Evolutionary conservation across 2,329 filamentous ascomycete genomes (phyloP).

Genomic region (Sporothrix sp.): DNA sequence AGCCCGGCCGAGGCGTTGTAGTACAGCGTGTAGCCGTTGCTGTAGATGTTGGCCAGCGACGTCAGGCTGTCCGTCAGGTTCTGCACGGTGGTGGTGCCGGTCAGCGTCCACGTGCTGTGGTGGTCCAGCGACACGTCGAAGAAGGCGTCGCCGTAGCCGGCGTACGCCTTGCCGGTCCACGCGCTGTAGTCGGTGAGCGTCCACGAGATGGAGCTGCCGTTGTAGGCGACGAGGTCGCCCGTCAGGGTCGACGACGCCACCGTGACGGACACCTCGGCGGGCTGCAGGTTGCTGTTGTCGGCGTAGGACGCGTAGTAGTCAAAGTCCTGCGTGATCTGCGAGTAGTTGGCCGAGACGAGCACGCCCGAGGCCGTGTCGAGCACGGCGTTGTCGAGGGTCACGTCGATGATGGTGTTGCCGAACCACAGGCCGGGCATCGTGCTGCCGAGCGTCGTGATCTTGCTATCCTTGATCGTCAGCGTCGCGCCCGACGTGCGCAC

Average conservation of each 20-base stretch:
- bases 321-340: conserved; percentile 14
- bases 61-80: conserved; percentile 4
- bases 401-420: conserved; percentile 11
- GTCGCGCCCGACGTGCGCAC: conserved; percentile 1
- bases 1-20: conserved; percentile 4
- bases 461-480: neutral
- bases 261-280: neutral
- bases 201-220: conserved; percentile 9
- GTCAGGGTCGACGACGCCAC: neutral
- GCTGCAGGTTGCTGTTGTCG: conserved; percentile 9
- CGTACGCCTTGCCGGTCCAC: conserved; percentile 4
- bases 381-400: neutral
- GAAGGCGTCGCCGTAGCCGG: neutral
- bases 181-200: neutral
- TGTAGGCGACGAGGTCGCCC: conserved; percentile 12
- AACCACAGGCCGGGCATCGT: conserved; percentile 12
- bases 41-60: conserved; percentile 5
- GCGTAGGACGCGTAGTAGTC: conserved; percentile 11
- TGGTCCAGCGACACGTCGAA: conserved; percentile 5
- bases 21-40: conserved; percentile 4
- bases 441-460: neutral
- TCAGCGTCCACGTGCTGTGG: conserved; percentile 5
- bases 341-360: conserved; percentile 11
- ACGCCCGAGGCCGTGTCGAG: conserved; percentile 3
- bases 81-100: neutral